phyloP scores from a whole-genome alignment of 352 stramenopile genomes.

The Globisporangium acanthophoron region DNA sequence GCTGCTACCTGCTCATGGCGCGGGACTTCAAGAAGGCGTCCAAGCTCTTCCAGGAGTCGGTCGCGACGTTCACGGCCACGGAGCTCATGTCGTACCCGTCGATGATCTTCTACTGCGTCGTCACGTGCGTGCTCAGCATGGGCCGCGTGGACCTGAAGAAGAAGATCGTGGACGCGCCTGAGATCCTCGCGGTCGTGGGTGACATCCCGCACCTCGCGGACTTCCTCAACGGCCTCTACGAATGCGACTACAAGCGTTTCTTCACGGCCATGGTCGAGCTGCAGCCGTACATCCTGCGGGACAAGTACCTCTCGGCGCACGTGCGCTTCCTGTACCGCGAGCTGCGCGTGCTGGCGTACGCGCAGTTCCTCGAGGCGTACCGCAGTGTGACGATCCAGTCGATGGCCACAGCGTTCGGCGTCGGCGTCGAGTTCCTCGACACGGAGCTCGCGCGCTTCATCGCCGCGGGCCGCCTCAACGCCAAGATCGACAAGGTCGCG shows the following conservation, averaged over 20 bases:
- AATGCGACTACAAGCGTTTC: conserved; percentile 98
- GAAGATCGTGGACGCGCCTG: conserved; percentile 96
- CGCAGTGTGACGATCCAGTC: conserved; percentile 93
- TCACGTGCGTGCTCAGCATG: conserved; percentile 94
- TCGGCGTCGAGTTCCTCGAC: conserved; percentile 94
- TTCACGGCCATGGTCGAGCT: conserved; percentile 91
- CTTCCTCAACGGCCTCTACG: conserved; percentile 94
- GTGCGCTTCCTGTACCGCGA: conserved; percentile 94
- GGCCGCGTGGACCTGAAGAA: conserved; percentile 94
- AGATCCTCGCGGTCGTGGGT: conserved; percentile 89
- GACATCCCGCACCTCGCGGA: conserved; percentile 78
- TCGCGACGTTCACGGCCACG: conserved; percentile 97
- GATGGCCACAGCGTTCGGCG: conserved; percentile 96
- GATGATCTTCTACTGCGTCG: conserved; percentile 97
- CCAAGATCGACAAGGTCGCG: conserved; percentile 99
- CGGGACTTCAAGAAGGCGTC: conserved; percentile 93
- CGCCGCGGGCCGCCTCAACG: conserved; percentile 93
- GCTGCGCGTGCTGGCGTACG: conserved; percentile 96
- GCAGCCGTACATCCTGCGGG: conserved; percentile 77
- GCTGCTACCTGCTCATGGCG: conserved; percentile 90
- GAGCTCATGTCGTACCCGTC: conserved; percentile 97
- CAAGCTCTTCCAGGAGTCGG: conserved; percentile 93
- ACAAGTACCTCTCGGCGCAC: conserved; percentile 94
- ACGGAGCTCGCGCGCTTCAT: conserved; percentile 97
- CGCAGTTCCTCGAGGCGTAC: conserved; percentile 98